Evolutionary conservation across 75 land plant genomes (phyloP), one percentile per base, ranked within the genome.

Genomic region (Sequoia sempervirens): DNA sequence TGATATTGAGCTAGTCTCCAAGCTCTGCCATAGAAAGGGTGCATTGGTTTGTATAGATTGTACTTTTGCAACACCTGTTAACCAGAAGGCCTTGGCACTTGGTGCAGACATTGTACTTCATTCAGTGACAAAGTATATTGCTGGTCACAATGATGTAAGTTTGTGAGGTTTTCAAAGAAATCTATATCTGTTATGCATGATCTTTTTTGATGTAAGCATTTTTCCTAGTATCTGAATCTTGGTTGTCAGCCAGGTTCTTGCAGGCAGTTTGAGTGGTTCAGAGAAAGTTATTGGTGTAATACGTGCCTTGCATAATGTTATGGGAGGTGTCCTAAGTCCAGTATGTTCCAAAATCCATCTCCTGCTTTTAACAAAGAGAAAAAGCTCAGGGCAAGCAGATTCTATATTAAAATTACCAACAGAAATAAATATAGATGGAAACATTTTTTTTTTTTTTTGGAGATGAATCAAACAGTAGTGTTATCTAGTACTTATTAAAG

Each of bases 61-160:
- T 28, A 98, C 99, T 37, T 98, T 98, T 90, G 96, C 99, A 30
- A 94, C 99, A 53, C 99, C 99, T 83, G 87, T 98, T 38, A 98
- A 98, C 84, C 99, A 98, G 89, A 96, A 91, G 90, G 93, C 99
- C 26, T 85, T 96, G 80, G 90, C 89, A 10, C 87, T 98, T 75
- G 99, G 99, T 15, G 99, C 99, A 72, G 99, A 98, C 81, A 83
- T 98, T 82, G 95, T 96, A 78, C 81, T 98, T 30, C 93, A 98
- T 83, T 98, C 99, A 82, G 99, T 93, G 79, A 98, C 99, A 64
- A 98, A 98, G 81, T 98, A 89, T 79, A 89, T 98, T 81, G 95
- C 84, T 53, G 99, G 99, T 34, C 99, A 98, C 83, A 96, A 98
- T 89, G 99, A 98, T 89, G 99, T 98, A 87, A 81, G 96, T 82